phyloP scores from a whole-genome alignment of 495 filamentous ascomycete species.

The Lasiosphaeria miniovina region DNA sequence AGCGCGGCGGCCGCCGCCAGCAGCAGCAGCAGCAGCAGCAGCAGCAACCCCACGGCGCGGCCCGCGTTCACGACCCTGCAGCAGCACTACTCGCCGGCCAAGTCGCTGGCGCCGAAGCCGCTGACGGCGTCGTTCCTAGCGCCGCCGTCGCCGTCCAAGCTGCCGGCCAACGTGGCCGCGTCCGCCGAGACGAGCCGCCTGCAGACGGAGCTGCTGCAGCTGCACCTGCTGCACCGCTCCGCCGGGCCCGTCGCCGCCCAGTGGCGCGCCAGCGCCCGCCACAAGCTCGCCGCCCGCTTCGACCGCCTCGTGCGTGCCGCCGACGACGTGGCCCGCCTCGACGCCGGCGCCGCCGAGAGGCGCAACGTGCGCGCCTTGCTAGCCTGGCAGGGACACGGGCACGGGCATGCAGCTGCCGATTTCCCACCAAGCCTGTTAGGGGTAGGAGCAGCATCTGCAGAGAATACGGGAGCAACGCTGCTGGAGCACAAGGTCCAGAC shows the following conservation, averaged over 20 bases:
- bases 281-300: slow-evolving; percentile 41
- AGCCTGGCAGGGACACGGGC: slow-evolving; percentile 17
- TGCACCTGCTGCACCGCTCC: slow-evolving; percentile 63
- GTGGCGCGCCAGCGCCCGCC: slow-evolving; percentile 49
- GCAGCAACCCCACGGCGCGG: slow-evolving; percentile 30
- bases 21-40: slow-evolving; percentile 14
- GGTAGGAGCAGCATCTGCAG: too few relatives aligned
- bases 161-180: slow-evolving; percentile 50
- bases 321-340: slow-evolving; percentile 28
- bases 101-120: slow-evolving; percentile 53
- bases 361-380: slow-evolving; percentile 37
- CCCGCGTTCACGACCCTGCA: slow-evolving; percentile 65
- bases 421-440: too few relatives aligned
- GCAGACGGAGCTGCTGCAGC: slow-evolving; percentile 70
- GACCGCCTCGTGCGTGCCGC: slow-evolving; percentile 32
- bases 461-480: neutral
- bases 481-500: slow-evolving; percentile 50
- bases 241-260: slow-evolving; percentile 29
- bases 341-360: slow-evolving; percentile 33
- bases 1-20: neutral
- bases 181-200: slow-evolving; percentile 60
- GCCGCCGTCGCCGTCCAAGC: slow-evolving; percentile 50
- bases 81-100: slow-evolving; percentile 66
- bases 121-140: slow-evolving; percentile 52
- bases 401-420: too few relatives aligned